Evolutionary conservation across 768 basidiomycete species (phyloP).

Genomic region (Pleurotus djamor): DNA sequence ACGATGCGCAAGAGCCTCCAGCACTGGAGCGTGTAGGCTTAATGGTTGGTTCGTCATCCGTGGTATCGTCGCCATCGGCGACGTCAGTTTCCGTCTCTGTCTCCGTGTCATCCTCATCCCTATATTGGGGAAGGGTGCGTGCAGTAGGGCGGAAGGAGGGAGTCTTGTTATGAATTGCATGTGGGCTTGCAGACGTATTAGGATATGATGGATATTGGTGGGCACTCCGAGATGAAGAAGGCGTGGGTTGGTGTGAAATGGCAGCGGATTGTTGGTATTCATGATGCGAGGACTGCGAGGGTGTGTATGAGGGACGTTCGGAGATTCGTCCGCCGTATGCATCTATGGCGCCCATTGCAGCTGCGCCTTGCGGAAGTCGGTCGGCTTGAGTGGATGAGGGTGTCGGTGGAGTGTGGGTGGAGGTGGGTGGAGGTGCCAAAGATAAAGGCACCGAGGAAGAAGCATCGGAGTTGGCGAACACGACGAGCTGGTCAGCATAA

Average conservation of each 20-base stretch:
- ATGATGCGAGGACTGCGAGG: conserved; percentile 10
- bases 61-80: conserved; percentile 57
- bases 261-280: background rate
- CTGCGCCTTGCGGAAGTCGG: conserved; percentile 12
- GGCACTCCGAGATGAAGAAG: conserved; percentile 6
- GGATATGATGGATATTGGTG: background rate
- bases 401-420: conserved; percentile 14
- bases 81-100: conserved; percentile 42
- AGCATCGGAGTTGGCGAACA: conserved; percentile 50
- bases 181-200: background rate
- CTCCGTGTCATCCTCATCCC: conserved; percentile 23
- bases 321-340: conserved; percentile 43
- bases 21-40: conserved; percentile 37
- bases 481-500: conserved; percentile 88
- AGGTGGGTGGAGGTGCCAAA: conserved; percentile 18
- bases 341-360: conserved; percentile 55
- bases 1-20: conserved; percentile 10
- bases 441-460: conserved; percentile 10
- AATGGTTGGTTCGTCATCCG: conserved; percentile 85
- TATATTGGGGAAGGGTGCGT: background rate
- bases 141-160: background rate
- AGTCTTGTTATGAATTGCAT: background rate
- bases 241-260: background rate
- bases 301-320: conserved; percentile 16
- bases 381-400: conserved; percentile 7